Evolutionary conservation across 2,329 filamentous ascomycete species (phyloP), one percentile per base, ranked within the genome.

Genomic region (Juglanconis juglandina): DNA sequence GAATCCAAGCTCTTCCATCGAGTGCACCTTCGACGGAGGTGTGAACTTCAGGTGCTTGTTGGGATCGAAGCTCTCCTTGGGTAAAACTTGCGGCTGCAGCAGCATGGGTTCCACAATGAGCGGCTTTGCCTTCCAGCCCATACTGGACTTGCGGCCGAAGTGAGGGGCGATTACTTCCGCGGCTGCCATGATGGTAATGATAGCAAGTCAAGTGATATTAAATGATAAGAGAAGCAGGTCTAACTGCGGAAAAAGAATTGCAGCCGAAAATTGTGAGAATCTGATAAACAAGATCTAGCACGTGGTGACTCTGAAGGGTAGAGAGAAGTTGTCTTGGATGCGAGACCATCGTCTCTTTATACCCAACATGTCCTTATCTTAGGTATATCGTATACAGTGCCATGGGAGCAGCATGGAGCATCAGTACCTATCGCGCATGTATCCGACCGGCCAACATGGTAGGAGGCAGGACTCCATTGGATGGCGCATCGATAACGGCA

Each of bases 1-100:
- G 46, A 83, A 81, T 2, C 82, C 84, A 55, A 88, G 75, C 37
- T 88, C 86, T 66, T 81, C 77, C 86, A 89, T 89, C 17, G 77
- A 82, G 66, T 84, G 73, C 49, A 83, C 73, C 63, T 81, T 78
- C 13, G 78, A 74, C 10, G 81, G 79, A 13, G 78, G 69, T 56
- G 79, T 74, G 70, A 80, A 86, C 32, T 72, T 72, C 17, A 89
- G 70, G 67, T 89, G 86, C 68, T 79, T 81, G 42, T 72, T n/a
- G 32, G 58, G 58, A 52, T 44, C 42, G 37, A 60, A 59, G 35
- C n/a, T n/a, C 14, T 54, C 57, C 49, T 50, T 50, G 35, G 33
- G 13, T 13, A 34, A n/a, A 13, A 42, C 34, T 17, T n/a, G 37
- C 17, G 49, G 54, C 14, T 17, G 5, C 24, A 10, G 37, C n/a